A percentile compares a stretch with the other conserved stretches of the same genome.
These are phyloP conservation scores for Papiliotrema flavescens DNA, from an alignment of 1,284 basidiomycete genomes.

Conservation along the genomic window DNA sequence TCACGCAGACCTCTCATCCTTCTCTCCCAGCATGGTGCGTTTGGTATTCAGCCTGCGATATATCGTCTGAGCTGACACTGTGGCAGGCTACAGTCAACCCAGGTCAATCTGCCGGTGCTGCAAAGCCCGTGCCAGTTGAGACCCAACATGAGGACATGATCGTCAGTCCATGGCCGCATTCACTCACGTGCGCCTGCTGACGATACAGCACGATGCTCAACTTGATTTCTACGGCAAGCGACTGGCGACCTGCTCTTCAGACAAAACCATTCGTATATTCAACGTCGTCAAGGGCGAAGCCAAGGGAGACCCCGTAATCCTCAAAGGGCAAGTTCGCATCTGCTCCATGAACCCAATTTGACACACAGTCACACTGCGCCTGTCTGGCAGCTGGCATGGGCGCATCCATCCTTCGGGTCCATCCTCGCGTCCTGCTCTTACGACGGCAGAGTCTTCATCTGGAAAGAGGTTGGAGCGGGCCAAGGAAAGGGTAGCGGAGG, in stretches of 20 bases:
- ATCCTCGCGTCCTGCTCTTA: constrained; percentile 97
- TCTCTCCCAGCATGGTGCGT: neutral
- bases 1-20: neutral
- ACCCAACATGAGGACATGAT: constrained; percentile 95
- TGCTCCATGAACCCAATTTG: neutral
- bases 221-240: constrained; percentile 97
- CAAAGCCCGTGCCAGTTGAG: constrained; percentile 57
- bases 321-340: constrained; percentile 69
- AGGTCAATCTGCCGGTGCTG: constrained; percentile 5
- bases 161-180: constrained; percentile 53
- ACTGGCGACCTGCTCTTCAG: constrained; percentile 93
- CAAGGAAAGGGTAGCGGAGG: constrained; percentile 49
- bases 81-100: too few species aligned
- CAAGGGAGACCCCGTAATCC: constrained; percentile 62
- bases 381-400: constrained; percentile 99
- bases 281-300: constrained; percentile 84
- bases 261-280: constrained; percentile 92
- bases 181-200: constrained; percentile 2
- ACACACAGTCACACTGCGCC: constrained; percentile 77
- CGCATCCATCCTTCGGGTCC: constrained; percentile 92
- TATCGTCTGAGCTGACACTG: too few species aligned
- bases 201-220: constrained; percentile 85
- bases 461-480: constrained; percentile 68
- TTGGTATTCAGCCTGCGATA: neutral
- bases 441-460: constrained; percentile 96